phyloP scores from a whole-genome alignment of 2,329 filamentous ascomycete species.

The Whalleya microplaca region DNA sequence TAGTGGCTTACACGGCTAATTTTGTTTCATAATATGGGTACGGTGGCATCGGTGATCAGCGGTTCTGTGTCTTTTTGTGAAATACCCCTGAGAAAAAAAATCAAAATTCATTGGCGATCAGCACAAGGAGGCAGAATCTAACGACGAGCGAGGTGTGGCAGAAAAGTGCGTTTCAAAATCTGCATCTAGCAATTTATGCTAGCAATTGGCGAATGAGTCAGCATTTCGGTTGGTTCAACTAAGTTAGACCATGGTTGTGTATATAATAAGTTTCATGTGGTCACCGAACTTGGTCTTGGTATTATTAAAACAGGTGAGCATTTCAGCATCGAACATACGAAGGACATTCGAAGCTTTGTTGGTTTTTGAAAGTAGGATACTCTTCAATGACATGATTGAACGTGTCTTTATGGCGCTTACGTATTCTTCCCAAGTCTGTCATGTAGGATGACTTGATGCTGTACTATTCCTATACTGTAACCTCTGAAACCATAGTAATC shows the following conservation, averaged over 20 bases:
- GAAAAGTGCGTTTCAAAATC: conserved; percentile 18
- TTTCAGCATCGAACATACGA: background rate
- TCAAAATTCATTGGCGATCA: conserved; percentile 4
- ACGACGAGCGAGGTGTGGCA: conserved; percentile 5
- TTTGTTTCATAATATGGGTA: background rate
- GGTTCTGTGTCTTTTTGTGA: conserved; percentile 14
- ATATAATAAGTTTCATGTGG: conserved; percentile 1
- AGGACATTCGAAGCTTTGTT: background rate
- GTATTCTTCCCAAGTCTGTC: background rate
- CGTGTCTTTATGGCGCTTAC: too few relatives aligned
- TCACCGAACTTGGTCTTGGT: background rate
- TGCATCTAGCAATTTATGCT: conserved; percentile 12
- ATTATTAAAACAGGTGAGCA: background rate
- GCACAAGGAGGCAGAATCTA: conserved; percentile 7
- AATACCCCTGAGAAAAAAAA: conserved; percentile 13
- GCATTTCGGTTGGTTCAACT: conserved; percentile 11
- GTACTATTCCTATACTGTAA: too few relatives aligned
- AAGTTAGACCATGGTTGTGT: conserved; percentile 11
- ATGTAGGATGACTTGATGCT: background rate
- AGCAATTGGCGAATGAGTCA: conserved; percentile 5
- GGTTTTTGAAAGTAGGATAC: too few relatives aligned
- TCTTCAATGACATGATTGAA: too few relatives aligned
- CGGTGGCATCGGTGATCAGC: conserved; percentile 21
- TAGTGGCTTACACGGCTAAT: conserved; percentile 50
- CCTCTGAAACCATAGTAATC: too few relatives aligned